Conservation (phyloP, 257 asterid species). For the Coffea eugenioides region DNA sequence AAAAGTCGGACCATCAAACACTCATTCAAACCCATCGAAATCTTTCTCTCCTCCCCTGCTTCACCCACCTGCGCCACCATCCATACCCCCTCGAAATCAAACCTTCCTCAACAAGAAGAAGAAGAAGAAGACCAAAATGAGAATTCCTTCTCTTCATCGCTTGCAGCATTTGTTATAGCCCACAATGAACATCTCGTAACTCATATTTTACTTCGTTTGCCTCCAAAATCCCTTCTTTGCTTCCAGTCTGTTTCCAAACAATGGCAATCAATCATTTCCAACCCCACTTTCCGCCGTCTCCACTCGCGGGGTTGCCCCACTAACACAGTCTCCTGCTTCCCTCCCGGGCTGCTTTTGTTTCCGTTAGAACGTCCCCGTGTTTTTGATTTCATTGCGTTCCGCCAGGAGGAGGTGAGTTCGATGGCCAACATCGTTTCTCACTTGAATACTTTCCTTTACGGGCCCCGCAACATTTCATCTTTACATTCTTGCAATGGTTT, state of each 20-base stretch:
- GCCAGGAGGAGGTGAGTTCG: not conserved
- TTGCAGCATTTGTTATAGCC: not conserved
- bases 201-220: slow-evolving; percentile 10
- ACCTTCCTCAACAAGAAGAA: no score
- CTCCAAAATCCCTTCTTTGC: slow-evolving; percentile 18
- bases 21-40: no score
- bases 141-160: no score
- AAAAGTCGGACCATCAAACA: no score
- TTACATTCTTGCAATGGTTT: slow-evolving; percentile 21
- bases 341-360: no score
- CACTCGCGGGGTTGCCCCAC: not conserved
- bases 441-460: not conserved
- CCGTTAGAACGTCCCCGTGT: not conserved
- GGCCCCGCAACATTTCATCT: not conserved
- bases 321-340: no score
- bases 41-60: no score
- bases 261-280: slow-evolving; percentile 12
- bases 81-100: no score
- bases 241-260: slow-evolving; percentile 11
- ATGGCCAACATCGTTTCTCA: not conserved
- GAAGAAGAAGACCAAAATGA: no score
- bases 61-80: no score
- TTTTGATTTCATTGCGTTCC: not conserved
- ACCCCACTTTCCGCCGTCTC: slow-evolving; percentile 1
- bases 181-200: slow-evolving; percentile 9